Evolutionary conservation across 164 flowering plant species (phyloP).

Genomic region (Berberis vulgaris): DNA sequence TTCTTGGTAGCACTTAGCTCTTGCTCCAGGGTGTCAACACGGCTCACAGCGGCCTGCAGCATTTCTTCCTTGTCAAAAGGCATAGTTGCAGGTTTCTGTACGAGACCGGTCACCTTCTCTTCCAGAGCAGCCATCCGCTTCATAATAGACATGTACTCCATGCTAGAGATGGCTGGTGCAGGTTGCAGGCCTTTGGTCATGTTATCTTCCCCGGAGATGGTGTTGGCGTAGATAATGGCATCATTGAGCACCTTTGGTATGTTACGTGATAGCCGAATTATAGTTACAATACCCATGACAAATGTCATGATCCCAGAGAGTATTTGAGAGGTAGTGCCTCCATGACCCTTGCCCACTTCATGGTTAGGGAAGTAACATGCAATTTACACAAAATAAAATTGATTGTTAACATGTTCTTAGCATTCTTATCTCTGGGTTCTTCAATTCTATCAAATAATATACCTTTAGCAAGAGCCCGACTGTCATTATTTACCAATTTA

Average conservation of each 20-base stretch:
- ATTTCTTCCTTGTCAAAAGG: conserved; percentile 64
- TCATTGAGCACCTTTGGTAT: conserved; percentile 62
- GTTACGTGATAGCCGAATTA: conserved; percentile 58
- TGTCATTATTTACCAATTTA: conserved; percentile 14
- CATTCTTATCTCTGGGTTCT: no score
- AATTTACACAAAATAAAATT: conserved; percentile 1
- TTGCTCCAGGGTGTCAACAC: conserved; percentile 47
- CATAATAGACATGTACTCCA: conserved; percentile 40
- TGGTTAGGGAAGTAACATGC: conserved; percentile 25
- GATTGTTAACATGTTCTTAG: no score
- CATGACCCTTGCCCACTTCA: conserved; percentile 24
- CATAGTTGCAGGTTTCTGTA: conserved; percentile 34
- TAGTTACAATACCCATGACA: conserved; percentile 63
- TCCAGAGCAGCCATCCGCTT: conserved; percentile 62
- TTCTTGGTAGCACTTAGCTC: conserved; percentile 54
- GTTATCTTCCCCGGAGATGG: conserved; percentile 19
- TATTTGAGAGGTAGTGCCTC: conserved; percentile 27
- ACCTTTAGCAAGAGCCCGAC: conserved; percentile 34
- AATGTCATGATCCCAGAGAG: conserved; percentile 56
- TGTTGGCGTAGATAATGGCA: conserved; percentile 40
- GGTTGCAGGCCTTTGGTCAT: conserved; percentile 22
- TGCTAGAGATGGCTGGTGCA: conserved; percentile 23
- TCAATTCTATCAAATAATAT: no score
- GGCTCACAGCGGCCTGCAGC: conserved; percentile 46
- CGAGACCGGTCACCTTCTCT: conserved; percentile 40